Base-by-base conservation (phyloP, 1,139 yeast species). In the Blastobotrys raffinosifermentans region DNA sequence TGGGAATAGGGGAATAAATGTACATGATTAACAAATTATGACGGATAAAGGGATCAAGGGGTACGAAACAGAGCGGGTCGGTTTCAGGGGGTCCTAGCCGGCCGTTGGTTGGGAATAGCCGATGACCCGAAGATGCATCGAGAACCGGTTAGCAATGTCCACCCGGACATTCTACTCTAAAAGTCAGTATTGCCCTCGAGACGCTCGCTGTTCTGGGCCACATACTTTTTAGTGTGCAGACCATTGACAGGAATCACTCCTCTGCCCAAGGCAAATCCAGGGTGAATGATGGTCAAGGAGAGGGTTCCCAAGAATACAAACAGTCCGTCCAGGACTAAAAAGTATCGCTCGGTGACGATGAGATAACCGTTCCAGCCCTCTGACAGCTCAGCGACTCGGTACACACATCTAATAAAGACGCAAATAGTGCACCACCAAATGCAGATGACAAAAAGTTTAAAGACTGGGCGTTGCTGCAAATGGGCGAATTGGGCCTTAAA, bases 331-430 rank as follows among this genome's bases (percentile, higher is more conserved):
- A 89, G 69, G 7, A 77, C 73, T 69, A 89, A 71, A 49, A 89
- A 72, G 58, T 72, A 86, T 23, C 71, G 70, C 60, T 91, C 97
- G 50, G 78, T 79, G 1, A 65, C 61, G 40, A 85, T 79, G 47
- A 87, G 66, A 45, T 67, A 72, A 0, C 96, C 94, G 3, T 52
- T 37, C 77, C 87, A 87, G 11, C 96, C 96, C 52, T 80, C 75
- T 3, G 80, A 67, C 43, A 87, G 69, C 58, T 89, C 96, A 15
- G 77, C 74, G 38, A 86, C 77, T 61, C 96, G 74, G 61, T 85
- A 89, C 26, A 82, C 67, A 57, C 93, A 83, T 60, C 96, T 75
- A 37, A 76, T 70, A 7, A 79, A 20, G 2, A 80, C 79, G 1
- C 83, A 69, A 7, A 64, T 34, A 0, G 80, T 65, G 13, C 79